phyloP scores from a whole-genome alignment of 2,329 filamentous ascomycete genomes.

The Hypoxylon sp. region DNA sequence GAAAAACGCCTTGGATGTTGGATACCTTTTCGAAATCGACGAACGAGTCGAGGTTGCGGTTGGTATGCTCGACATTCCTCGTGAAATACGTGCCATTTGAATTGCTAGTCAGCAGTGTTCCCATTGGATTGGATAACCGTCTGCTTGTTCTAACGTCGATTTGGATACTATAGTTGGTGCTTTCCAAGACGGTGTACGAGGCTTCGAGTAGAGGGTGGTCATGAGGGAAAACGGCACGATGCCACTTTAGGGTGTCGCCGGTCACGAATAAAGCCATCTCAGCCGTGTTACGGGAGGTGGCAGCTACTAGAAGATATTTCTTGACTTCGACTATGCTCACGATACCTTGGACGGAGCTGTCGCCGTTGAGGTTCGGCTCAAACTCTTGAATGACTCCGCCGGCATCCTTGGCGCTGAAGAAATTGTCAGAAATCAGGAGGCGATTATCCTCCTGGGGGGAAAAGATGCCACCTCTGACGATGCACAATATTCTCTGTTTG shows the following conservation, averaged over 20 bases:
- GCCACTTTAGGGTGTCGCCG: constrained; percentile 87
- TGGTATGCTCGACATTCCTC: constrained; percentile 91
- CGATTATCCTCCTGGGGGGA: constrained; percentile 80
- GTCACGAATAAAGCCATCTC: constrained; percentile 95
- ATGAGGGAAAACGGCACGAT: constrained; percentile 88
- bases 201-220: constrained; percentile 85
- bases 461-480: constrained; percentile 80
- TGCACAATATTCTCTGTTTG: constrained; percentile 81
- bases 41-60: constrained; percentile 79
- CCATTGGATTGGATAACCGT: constrained; percentile 78
- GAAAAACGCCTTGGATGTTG: constrained; percentile 90
- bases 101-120: constrained; percentile 93
- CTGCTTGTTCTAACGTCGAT: constrained; percentile 87
- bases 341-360: constrained; percentile 82
- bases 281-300: constrained; percentile 82
- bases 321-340: constrained; percentile 87
- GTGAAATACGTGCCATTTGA: constrained; percentile 98
- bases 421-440: constrained; percentile 85
- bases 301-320: constrained; percentile 87
- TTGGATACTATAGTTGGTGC: constrained; percentile 97
- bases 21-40: constrained; percentile 97
- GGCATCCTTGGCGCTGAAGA: constrained; percentile 72
- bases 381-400: constrained; percentile 69
- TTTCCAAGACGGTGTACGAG: constrained; percentile 94
- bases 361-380: constrained; percentile 83